Conservation (phyloP, 106 monocot species). For the Posidonia australis region DNA sequence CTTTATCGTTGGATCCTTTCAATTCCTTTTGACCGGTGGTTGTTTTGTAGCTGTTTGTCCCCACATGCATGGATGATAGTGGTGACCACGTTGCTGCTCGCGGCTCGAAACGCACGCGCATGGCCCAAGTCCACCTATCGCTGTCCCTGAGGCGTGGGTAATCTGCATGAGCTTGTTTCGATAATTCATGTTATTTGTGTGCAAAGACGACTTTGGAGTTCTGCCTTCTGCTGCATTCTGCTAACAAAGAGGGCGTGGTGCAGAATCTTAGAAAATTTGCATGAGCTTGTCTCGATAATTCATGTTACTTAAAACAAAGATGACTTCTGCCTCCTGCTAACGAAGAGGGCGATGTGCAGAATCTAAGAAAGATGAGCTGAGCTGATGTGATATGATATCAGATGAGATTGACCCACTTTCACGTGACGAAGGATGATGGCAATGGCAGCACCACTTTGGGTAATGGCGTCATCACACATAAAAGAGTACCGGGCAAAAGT, state of each 20-base stretch:
- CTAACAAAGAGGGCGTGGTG: neutral
- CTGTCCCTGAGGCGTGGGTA: neutral
- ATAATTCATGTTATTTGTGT: neutral
- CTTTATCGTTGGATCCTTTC: too few species aligned
- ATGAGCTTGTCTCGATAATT: too few species aligned
- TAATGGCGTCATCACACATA: neutral
- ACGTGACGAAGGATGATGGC: constrained; percentile 19
- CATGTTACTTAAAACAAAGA: too few species aligned
- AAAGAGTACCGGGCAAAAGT: too few species aligned
- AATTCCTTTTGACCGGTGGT: neutral
- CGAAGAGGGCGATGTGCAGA: neutral
- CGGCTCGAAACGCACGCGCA: constrained; percentile 6
- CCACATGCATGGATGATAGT: neutral
- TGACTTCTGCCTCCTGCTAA: too few species aligned
- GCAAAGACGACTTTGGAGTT: neutral
- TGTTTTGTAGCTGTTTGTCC: neutral
- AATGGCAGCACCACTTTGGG: neutral
- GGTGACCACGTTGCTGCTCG: neutral
- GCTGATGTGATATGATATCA: neutral
- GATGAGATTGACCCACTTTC: too few species aligned
- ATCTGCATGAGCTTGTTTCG: neutral
- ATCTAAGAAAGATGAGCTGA: neutral
- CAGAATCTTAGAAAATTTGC: neutral
- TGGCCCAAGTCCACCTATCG: neutral
- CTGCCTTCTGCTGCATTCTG: too few species aligned